Conservation (phyloP, 768 basidiomycete genomes). For the Boletus vinaceobasis region DNA sequence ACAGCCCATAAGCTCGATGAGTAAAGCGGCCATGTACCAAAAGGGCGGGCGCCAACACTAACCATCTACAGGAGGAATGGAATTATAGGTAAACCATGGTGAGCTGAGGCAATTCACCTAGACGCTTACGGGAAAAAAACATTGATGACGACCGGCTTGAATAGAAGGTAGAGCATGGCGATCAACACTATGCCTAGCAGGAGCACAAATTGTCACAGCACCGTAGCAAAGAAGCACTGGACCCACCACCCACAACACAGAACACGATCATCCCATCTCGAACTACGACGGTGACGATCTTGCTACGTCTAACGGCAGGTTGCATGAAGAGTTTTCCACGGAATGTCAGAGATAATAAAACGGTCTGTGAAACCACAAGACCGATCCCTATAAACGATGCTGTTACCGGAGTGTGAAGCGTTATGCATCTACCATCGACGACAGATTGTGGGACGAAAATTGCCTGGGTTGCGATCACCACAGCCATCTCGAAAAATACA, state of each 20-base stretch:
- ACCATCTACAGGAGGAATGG: conserved; percentile 9
- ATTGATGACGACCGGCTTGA: conserved; percentile 7
- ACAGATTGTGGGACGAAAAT: not conserved
- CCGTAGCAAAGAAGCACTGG: not conserved
- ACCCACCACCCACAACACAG: conserved; percentile 9
- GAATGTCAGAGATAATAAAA: conserved; percentile 15
- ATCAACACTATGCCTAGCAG: conserved; percentile 1
- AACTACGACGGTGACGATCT: conserved; percentile 7
- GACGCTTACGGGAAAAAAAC: conserved; percentile 17
- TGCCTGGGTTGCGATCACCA: not conserved
- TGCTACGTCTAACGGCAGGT: conserved; percentile 12
- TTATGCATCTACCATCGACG: conserved; percentile 11
- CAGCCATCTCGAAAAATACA: conserved; percentile 3
- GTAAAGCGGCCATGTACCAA: conserved; percentile 5
- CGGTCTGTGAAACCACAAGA: conserved; percentile 9
- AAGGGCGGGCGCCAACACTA: conserved; percentile 5
- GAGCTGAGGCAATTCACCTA: not conserved
- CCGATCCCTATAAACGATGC: not conserved
- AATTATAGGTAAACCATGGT: not conserved
- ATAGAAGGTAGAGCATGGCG: not conserved
- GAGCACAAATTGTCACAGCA: not conserved
- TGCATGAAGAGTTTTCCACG: conserved; percentile 10
- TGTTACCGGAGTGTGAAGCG: not conserved
- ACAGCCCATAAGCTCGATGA: not conserved
- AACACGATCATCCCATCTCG: conserved; percentile 18